Conservation (phyloP, 208 protist genomes). For the Acanthamoeba royreba region DNA sequence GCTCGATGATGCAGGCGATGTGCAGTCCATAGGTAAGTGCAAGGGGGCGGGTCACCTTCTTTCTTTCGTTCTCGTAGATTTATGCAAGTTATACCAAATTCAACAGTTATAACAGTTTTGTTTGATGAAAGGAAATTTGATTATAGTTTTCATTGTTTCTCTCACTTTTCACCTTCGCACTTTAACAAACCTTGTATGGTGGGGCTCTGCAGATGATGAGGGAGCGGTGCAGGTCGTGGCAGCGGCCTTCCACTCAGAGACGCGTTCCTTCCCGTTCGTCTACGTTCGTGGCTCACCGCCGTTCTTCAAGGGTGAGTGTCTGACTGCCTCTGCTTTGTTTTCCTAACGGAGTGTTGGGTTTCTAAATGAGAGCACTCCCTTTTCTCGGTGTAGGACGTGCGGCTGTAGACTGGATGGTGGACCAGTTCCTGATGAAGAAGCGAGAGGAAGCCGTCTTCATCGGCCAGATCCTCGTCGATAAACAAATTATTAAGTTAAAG, state of each 20-base stretch:
- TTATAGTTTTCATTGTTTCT: not conserved
- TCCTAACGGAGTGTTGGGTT: not conserved
- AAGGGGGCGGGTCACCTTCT: no score
- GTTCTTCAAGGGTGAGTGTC: not conserved
- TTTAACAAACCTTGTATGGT: not conserved
- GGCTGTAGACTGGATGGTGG: constrained; percentile 3
- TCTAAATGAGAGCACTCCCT: not conserved
- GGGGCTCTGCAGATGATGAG: not conserved
- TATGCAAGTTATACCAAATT: no score
- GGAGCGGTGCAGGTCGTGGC: not conserved
- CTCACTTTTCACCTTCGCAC: not conserved
- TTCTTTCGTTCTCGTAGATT: no score
- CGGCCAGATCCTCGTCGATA: not conserved
- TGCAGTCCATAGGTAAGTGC: not conserved
- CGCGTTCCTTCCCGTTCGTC: not conserved
- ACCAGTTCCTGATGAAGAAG: not conserved
- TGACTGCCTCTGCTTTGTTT: not conserved
- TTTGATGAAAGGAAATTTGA: no score
- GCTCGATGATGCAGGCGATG: not conserved
- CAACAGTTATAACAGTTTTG: no score
- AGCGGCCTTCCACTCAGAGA: not conserved
- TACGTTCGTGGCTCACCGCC: not conserved
- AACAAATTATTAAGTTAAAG: not conserved
- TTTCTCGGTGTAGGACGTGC: not conserved
- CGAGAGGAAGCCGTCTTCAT: not conserved